phyloP scores from a whole-genome alignment of 2,329 filamentous ascomycete genomes.

The Beauveria sp. region DNA sequence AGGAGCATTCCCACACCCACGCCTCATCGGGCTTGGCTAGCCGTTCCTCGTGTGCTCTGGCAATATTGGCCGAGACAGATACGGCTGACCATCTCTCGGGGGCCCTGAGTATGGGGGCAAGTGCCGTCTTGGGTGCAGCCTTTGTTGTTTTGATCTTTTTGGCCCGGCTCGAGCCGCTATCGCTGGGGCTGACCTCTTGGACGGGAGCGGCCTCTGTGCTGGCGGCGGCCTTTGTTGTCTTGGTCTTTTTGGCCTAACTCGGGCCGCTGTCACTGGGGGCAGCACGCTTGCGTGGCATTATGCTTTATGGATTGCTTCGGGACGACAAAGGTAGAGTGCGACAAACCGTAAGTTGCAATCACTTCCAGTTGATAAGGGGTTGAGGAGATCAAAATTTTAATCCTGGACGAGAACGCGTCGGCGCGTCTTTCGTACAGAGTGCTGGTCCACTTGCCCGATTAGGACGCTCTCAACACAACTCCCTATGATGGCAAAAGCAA shows the following conservation, averaged over 20 bases:
- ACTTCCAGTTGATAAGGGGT: neutral
- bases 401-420: neutral
- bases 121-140: neutral
- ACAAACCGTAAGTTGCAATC: neutral
- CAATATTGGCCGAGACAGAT: neutral
- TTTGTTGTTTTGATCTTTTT: neutral
- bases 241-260: neutral
- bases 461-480: neutral
- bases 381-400: neutral
- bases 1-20: neutral
- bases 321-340: neutral
- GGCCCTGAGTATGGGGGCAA: too few species aligned
- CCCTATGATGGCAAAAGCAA: too few species aligned
- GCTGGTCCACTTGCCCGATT: neutral
- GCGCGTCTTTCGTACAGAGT: neutral
- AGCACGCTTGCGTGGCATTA: neutral
- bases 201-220: too few species aligned
- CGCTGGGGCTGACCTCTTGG: neutral
- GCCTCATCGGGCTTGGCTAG: neutral
- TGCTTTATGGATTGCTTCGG: neutral
- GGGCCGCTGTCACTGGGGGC: neutral
- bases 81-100: neutral
- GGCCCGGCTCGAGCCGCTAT: neutral
- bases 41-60: neutral
- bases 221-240: neutral